Base-by-base conservation (phyloP, 148 eudicot genomes). In the Pouteria glomerata region DNA sequence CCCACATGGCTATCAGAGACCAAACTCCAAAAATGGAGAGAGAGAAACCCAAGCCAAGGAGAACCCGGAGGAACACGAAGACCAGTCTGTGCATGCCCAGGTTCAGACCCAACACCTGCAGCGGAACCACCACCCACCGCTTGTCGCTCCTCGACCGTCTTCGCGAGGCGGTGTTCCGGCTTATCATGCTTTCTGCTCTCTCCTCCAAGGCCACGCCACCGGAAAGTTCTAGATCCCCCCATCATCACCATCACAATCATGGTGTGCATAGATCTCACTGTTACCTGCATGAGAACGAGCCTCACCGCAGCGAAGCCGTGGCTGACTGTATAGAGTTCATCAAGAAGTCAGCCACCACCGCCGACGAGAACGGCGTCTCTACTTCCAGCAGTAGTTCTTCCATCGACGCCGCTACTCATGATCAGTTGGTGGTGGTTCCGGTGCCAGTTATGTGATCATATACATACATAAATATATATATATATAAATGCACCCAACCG, bases 241-340 rank as follows among this genome's bases (percentile, higher is more conserved):
- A 47, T 1, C 53, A 70, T 7, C 8, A 39, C 37, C 45, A 30
- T 35, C 69, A 51, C 35, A 27, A 23, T n/a, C 63, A 34, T 27
- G 19, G 30, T 15, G 70, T 47, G 16, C 73, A 80, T 5, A 77
- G 82, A 24, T 75, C 73, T 37, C 75, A 74, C 33, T 71, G 68
- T 55, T 31, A 70, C 14, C 21, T n/a, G n/a, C n/a, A 60, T 16
- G 12, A 37, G 0, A 19, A 83, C 51, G 84, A 89, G 63, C 79
- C 86, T 44, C 84, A 86, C 69, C 87, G 76, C 21, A 87, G 76
- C 45, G 90, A 90, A 68, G 96, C 91, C 6, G 64, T 90, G 23
- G 92, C 96, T 0, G 96, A 90, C 63, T 90, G 96, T 63, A 90
- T 90, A 45, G 92, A 87, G 82, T 90, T 87, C 64, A 82, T 90